Percentiles rank a stretch among this genome's conserved stretches.
Conservation (phyloP, 2,329 filamentous ascomycete species). For the Venturia aucupariae region DNA sequence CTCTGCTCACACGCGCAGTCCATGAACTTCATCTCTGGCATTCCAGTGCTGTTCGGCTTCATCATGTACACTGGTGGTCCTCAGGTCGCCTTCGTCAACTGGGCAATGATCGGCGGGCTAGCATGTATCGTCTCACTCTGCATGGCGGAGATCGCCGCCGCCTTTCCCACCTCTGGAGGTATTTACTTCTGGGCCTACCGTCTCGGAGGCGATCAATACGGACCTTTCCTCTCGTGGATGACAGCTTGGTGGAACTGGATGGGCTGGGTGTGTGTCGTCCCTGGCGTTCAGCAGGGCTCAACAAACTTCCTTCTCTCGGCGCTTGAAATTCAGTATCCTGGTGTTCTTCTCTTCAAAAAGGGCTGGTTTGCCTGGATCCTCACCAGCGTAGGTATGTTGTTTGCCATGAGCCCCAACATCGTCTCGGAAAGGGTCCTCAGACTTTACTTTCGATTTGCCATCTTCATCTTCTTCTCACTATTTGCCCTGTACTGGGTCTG, state of each 20-base stretch:
- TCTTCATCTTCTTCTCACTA: slow-evolving; percentile 29
- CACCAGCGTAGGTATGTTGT: slow-evolving; percentile 28
- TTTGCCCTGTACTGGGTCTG: slow-evolving; percentile 32
- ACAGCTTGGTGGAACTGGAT: slow-evolving; percentile 35
- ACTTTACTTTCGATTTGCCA: slow-evolving; percentile 30
- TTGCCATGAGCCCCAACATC: slow-evolving; percentile 31
- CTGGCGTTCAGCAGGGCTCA: slow-evolving; percentile 31
- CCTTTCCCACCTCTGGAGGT: slow-evolving; percentile 30
- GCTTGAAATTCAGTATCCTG: slow-evolving; percentile 31
- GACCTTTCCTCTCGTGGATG: slow-evolving; percentile 32
- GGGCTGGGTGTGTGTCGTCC: slow-evolving; percentile 30
- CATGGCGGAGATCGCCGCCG: slow-evolving; percentile 31
- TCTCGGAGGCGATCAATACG: slow-evolving; percentile 29
- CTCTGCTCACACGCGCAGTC: neutral
- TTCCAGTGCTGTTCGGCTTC: slow-evolving; percentile 32
- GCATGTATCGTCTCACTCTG: slow-evolving; percentile 28
- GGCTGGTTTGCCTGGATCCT: slow-evolving; percentile 33
- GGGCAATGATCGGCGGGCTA: slow-evolving; percentile 31
- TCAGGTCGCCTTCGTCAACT: slow-evolving; percentile 30
- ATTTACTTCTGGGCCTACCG: slow-evolving; percentile 33
- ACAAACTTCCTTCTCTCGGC: slow-evolving; percentile 34
- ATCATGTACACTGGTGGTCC: slow-evolving; percentile 33
- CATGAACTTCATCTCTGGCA: slow-evolving; percentile 33
- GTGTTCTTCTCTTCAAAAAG: slow-evolving; percentile 24
- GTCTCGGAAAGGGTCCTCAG: slow-evolving; percentile 27